phyloP scores from a whole-genome alignment of 1,284 basidiomycete genomes.

The Cryptococcus sp. region DNA sequence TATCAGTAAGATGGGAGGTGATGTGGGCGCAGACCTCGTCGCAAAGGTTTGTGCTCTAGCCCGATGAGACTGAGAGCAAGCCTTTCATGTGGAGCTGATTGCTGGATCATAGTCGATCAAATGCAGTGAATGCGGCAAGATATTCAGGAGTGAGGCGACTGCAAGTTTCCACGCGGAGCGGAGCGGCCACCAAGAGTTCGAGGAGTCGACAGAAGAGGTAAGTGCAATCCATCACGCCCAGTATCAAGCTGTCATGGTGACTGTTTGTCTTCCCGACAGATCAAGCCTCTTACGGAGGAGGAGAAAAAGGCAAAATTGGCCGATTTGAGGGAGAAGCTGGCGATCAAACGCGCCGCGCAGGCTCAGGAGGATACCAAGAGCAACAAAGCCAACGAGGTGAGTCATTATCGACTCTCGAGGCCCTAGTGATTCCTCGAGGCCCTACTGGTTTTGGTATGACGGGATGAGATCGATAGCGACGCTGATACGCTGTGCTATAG shows the following conservation, averaged over 20 bases:
- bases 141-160: constrained; percentile 82
- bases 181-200: constrained; percentile 90
- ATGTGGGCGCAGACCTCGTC: constrained; percentile 33
- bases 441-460: neutral
- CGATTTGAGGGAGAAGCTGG: constrained; percentile 76
- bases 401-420: neutral
- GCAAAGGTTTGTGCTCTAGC: constrained; percentile 34
- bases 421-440: no score
- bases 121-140: constrained; percentile 70
- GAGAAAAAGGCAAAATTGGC: constrained; percentile 81
- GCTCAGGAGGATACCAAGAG: constrained; percentile 71
- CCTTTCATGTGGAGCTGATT: neutral
- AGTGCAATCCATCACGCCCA: constrained; percentile 14
- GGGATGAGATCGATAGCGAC: neutral
- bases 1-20: constrained; percentile 43
- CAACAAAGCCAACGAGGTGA: constrained; percentile 69
- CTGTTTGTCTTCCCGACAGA: constrained; percentile 24
- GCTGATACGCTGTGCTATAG: constrained; percentile 18
- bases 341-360: constrained; percentile 70
- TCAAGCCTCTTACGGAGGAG: constrained; percentile 83
- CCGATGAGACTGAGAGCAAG: neutral
- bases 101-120: constrained; percentile 36
- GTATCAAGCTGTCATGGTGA: neutral
- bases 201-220: constrained; percentile 93
- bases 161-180: constrained; percentile 95